These are phyloP conservation scores for Leccinum uliginosum DNA, from an alignment of 768 basidiomycete species.

Conservation along the genomic window DNA sequence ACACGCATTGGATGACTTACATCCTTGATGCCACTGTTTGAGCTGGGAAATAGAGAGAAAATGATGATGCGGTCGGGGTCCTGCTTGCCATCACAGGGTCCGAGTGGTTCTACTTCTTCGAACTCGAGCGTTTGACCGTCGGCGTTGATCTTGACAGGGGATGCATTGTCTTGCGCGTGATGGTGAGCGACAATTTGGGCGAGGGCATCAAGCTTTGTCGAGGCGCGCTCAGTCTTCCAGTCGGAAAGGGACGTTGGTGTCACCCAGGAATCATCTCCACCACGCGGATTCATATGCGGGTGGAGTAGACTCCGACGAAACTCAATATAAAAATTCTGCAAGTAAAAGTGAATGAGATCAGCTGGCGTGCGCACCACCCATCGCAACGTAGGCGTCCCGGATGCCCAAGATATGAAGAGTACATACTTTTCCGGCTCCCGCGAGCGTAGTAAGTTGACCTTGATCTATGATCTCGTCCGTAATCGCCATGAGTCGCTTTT, in stretches of 20 bases:
- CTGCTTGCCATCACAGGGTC: not conserved
- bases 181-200: not conserved
- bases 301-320: not conserved
- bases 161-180: not conserved
- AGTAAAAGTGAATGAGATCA: not conserved
- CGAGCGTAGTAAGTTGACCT: not conserved
- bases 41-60: not conserved
- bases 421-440: not conserved
- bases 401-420: no score
- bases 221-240: not conserved
- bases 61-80: not conserved
- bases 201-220: not conserved
- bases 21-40: not conserved
- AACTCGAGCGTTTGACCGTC: no score
- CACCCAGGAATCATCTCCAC: not conserved
- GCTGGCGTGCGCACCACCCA: no score
- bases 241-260: not conserved
- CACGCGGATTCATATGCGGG: not conserved
- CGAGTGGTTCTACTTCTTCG: no score
- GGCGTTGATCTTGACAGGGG: not conserved
- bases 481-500: not conserved
- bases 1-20: not conserved
- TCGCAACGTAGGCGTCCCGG: no score
- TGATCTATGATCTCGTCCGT: not conserved
- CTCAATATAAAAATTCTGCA: not conserved